A percentile compares a stretch with the other conserved stretches of the same genome.
These are phyloP conservation scores for Alternaria solani DNA, from an alignment of 2,329 filamentous ascomycete genomes.

Conservation along the genomic window DNA sequence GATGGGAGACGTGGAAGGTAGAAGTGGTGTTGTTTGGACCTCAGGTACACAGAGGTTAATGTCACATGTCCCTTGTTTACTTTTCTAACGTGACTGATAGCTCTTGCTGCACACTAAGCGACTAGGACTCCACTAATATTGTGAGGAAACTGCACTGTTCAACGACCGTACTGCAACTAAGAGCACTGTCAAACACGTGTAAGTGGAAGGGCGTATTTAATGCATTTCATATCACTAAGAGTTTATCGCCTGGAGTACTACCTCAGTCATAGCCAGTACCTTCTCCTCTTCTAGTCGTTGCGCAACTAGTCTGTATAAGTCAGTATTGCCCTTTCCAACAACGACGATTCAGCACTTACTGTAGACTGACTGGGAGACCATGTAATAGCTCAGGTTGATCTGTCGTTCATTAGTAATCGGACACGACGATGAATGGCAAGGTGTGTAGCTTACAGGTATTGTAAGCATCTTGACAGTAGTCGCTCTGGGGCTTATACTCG, in stretches of 20 bases:
- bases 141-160: background rate
- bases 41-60: background rate
- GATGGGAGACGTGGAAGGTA: slow-evolving; percentile 18
- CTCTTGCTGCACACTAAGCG: background rate
- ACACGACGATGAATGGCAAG: too few species aligned
- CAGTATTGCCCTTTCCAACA: background rate
- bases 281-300: slow-evolving; percentile 55
- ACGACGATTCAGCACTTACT: slow-evolving; percentile 29
- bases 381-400: slow-evolving; percentile 51
- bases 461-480: slow-evolving; percentile 51
- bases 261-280: slow-evolving; percentile 51
- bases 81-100: slow-evolving; percentile 1
- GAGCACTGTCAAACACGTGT: background rate
- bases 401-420: slow-evolving; percentile 18
- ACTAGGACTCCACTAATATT: background rate
- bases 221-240: background rate
- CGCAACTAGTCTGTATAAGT: slow-evolving; percentile 43
- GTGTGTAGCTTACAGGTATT: slow-evolving; percentile 52
- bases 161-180: background rate
- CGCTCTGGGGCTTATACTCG: slow-evolving; percentile 43
- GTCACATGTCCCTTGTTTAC: background rate
- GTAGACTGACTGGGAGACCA: slow-evolving; percentile 55
- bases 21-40: slow-evolving; percentile 7
- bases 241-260: slow-evolving; percentile 42
- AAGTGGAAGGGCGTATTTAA: background rate